Evolutionary conservation across 345 rosid species (phyloP).

Genomic region (Eucalyptus dawsonii): DNA sequence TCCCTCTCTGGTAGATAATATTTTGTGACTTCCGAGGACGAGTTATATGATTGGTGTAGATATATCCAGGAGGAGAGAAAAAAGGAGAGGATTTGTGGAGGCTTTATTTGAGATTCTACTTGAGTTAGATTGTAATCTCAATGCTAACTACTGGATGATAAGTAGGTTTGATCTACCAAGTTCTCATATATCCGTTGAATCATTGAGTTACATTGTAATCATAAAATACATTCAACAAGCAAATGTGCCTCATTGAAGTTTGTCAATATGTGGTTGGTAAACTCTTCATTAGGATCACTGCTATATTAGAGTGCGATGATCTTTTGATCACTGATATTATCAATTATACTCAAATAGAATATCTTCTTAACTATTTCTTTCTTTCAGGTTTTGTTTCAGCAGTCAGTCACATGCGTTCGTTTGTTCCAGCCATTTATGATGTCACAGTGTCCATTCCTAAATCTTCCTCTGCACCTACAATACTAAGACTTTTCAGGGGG

Average conservation of each 20-base stretch:
- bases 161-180: not conserved
- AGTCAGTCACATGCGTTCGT: constrained; percentile 81
- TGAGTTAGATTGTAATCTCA: not conserved
- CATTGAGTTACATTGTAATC: not conserved
- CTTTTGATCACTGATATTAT: not conserved
- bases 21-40: too few species aligned
- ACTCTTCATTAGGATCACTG: not conserved
- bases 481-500: constrained; percentile 72
- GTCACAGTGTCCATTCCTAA: constrained; percentile 72
- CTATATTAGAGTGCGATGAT: not conserved
- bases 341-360: not conserved
- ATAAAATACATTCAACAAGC: not conserved
- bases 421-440: constrained; percentile 94
- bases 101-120: not conserved
- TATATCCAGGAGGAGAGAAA: not conserved
- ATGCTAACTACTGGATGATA: not conserved
- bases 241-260: not conserved
- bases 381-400: constrained; percentile 90
- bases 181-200: not conserved
- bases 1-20: too few species aligned
- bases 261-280: not conserved
- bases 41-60: not conserved
- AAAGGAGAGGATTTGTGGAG: not conserved
- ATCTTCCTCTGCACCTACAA: constrained; percentile 69
- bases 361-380: not conserved